phyloP scores from a whole-genome alignment of 202 grass and related monocot genomes.

The Zizania palustris region DNA sequence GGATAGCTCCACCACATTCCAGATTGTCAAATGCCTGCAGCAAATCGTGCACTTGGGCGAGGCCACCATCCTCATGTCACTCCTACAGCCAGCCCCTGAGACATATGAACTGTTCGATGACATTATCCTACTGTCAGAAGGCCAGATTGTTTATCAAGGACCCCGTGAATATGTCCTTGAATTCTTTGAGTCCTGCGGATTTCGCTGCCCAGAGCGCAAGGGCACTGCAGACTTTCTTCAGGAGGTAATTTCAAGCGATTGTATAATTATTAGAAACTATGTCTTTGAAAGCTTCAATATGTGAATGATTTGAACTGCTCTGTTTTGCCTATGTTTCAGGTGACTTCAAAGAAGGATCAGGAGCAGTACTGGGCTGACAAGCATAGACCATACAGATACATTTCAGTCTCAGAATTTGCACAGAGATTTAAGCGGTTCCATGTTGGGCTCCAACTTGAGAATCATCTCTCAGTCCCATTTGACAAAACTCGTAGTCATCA shows the following conservation, averaged over 20 bases:
- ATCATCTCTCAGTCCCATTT: constrained; percentile 77
- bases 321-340: constrained; percentile 45
- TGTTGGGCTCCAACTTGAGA: constrained; percentile 78
- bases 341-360: constrained; percentile 97
- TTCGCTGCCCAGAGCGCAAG: constrained; percentile 85
- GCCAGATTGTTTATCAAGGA: constrained; percentile 96
- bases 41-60: constrained; percentile 97
- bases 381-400: constrained; percentile 71
- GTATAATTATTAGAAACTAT: constrained; percentile 30
- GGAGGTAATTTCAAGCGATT: constrained; percentile 54
- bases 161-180: constrained; percentile 72
- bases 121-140: constrained; percentile 89
- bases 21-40: constrained; percentile 98
- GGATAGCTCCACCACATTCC: constrained; percentile 95
- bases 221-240: constrained; percentile 98
- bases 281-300: constrained; percentile 22
- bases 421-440: constrained; percentile 68
- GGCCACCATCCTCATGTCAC: constrained; percentile 98
- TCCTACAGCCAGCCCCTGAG: constrained; percentile 96
- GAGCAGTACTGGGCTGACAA: constrained; percentile 92
- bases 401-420: constrained; percentile 84
- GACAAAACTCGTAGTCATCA: constrained; percentile 73
- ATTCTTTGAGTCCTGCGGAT: constrained; percentile 82
- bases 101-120: constrained; percentile 93
- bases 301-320: constrained; percentile 20